Conservation (phyloP, 2,329 filamentous ascomycete species). For the Nothophoma quercina region DNA sequence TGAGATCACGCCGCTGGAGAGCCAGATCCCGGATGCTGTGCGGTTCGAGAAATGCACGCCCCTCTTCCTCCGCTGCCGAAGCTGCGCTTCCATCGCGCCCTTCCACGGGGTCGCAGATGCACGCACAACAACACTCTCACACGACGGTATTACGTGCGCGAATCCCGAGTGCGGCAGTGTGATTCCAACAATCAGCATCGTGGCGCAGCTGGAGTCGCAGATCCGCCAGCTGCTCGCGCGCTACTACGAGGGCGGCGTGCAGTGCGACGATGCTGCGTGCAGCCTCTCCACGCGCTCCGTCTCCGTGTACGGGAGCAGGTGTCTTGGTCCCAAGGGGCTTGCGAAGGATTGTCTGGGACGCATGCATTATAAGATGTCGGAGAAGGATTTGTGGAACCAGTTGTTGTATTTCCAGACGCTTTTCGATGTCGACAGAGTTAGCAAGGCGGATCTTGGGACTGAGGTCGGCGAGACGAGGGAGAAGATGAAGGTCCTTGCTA, state of each 20-base stretch:
- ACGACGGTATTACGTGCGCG: conserved; percentile 77
- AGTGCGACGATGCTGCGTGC: conserved; percentile 89
- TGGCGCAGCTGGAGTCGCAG: conserved; percentile 86
- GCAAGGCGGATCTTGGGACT: conserved; percentile 56
- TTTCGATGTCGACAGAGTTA: conserved; percentile 89
- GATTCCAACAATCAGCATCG: conserved; percentile 75
- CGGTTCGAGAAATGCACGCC: conserved; percentile 85
- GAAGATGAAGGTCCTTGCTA: conserved; percentile 71
- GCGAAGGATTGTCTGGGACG: conserved; percentile 83
- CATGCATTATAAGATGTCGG: conserved; percentile 87
- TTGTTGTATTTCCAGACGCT: conserved; percentile 84
- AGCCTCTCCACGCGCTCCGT: conserved; percentile 88
- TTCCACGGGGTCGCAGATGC: conserved; percentile 75
- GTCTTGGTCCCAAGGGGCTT: conserved; percentile 84
- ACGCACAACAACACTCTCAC: conserved; percentile 61
- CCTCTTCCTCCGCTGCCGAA: conserved; percentile 79
- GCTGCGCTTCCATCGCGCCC: conserved; percentile 73
- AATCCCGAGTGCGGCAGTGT: conserved; percentile 67
- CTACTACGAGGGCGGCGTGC: conserved; percentile 93
- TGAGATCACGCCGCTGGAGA: conserved; percentile 85
- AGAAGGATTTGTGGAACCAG: conserved; percentile 95
- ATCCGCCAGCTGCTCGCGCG: conserved; percentile 78
- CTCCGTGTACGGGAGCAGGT: conserved; percentile 89
- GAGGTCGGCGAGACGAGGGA: conserved; percentile 63
- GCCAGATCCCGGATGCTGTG: conserved; percentile 88